These are phyloP conservation scores for Fusarium sp. DNA, from an alignment of 2,329 filamentous ascomycete genomes.

Conservation along the genomic window DNA sequence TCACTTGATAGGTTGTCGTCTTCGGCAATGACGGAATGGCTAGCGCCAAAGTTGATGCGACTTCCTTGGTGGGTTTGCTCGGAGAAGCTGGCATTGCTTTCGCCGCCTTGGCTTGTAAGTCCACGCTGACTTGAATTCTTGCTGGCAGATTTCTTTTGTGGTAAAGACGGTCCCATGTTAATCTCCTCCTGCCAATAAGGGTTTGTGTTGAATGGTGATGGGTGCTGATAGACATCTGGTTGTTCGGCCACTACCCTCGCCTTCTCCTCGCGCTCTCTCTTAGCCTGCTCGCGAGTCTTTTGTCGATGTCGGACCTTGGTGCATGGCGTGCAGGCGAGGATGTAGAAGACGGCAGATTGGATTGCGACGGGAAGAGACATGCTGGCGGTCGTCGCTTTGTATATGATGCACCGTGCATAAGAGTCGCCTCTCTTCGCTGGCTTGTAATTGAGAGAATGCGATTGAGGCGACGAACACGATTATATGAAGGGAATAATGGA, in stretches of 20 bases:
- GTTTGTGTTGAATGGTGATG: slow-evolving; percentile 86
- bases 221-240: slow-evolving; percentile 82
- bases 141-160: slow-evolving; percentile 68
- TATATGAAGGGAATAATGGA: slow-evolving; percentile 4
- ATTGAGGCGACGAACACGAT: slow-evolving; percentile 14
- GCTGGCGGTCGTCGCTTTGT: slow-evolving; percentile 42
- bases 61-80: slow-evolving; percentile 57
- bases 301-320: slow-evolving; percentile 76
- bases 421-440: slow-evolving; percentile 22
- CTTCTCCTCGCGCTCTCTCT: slow-evolving; percentile 75
- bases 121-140: slow-evolving; percentile 72
- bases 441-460: slow-evolving; percentile 13
- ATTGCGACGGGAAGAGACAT: slow-evolving; percentile 70
- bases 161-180: slow-evolving; percentile 79
- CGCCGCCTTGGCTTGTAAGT: slow-evolving; percentile 68
- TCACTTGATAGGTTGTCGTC: slow-evolving; percentile 59
- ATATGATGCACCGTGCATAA: slow-evolving; percentile 42
- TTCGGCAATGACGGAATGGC: slow-evolving; percentile 54
- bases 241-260: slow-evolving; percentile 75
- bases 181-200: slow-evolving; percentile 92
- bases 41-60: slow-evolving; percentile 52
- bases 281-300: slow-evolving; percentile 78
- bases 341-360: slow-evolving; percentile 83
- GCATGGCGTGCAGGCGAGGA: slow-evolving; percentile 84
- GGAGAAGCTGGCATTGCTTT: slow-evolving; percentile 63